A percentile compares a stretch with the other conserved stretches of the same genome.
Conservation (phyloP, 73 alveolate genomes). For the Stentor coeruleus region DNA sequence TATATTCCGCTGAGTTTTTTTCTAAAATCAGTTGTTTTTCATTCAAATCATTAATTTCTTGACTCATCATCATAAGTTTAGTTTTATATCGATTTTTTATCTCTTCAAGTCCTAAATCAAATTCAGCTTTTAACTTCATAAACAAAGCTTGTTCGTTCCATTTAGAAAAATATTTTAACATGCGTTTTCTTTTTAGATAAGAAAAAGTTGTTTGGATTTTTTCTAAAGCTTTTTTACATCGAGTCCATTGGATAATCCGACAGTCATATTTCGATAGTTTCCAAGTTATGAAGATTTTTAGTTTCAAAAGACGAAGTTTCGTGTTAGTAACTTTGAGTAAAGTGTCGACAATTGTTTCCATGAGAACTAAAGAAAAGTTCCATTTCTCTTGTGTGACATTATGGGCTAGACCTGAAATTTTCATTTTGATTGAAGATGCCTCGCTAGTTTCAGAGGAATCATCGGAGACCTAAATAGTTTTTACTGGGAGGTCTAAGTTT, state of each 20-base stretch:
- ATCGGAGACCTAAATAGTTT: background rate
- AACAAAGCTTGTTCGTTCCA: background rate
- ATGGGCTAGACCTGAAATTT: background rate
- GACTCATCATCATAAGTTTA: background rate
- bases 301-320: background rate
- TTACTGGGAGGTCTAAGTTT: background rate
- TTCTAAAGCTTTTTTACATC: no score
- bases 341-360: background rate
- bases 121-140: no score
- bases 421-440: slow-evolving; percentile 5
- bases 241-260: background rate
- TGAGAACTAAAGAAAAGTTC: background rate
- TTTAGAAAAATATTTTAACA: background rate
- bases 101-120: background rate
- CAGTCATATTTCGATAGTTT: background rate
- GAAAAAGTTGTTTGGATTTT: background rate
- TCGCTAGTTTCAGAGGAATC: background rate
- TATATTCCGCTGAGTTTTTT: background rate
- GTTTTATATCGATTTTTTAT: background rate
- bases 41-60: background rate
- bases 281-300: background rate
- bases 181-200: background rate
- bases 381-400: slow-evolving; percentile 1
- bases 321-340: background rate
- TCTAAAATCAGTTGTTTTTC: slow-evolving; percentile 7